Percentiles rank a stretch among this genome's conserved stretches.
Conservation (phyloP, 73 alveolate species). For the Symbiodinium natans region DNA sequence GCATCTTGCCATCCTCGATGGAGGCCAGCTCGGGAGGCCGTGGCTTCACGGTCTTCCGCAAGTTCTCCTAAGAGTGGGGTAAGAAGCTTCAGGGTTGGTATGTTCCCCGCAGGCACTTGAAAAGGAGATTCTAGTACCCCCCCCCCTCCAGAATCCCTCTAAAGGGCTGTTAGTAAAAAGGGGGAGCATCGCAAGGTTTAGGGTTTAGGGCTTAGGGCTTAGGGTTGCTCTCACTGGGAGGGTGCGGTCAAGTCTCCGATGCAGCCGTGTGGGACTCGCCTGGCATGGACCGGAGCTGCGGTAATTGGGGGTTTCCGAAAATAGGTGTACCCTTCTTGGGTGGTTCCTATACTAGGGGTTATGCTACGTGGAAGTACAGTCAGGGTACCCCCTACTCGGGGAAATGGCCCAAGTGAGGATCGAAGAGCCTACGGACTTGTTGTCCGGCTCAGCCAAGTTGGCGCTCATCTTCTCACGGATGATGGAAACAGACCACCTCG, state of each 20-base stretch:
- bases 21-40: constrained; percentile 73
- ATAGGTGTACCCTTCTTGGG: too few relatives aligned
- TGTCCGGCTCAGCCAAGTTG: constrained; percentile 71
- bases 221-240: too few relatives aligned
- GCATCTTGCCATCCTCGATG: constrained; percentile 46
- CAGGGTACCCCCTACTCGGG: too few relatives aligned
- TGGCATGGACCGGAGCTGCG: background rate
- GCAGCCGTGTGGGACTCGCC: constrained; percentile 56
- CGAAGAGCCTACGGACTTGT: constrained; percentile 70
- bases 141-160: background rate
- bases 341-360: too few relatives aligned
- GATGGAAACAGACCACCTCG: constrained; percentile 65
- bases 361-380: too few relatives aligned
- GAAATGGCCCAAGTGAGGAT: background rate
- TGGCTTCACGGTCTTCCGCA: constrained; percentile 51
- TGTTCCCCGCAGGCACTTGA: background rate
- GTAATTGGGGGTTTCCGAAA: too few relatives aligned
- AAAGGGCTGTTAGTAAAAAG: background rate
- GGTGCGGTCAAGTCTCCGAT: constrained; percentile 18
- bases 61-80: background rate
- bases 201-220: too few relatives aligned
- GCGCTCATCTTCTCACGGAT: constrained; percentile 75
- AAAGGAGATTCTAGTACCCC: background rate
- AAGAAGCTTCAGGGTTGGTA: background rate
- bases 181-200: too few relatives aligned